Base-by-base conservation (phyloP, 1,139 yeast species). In the Zygotorulaspora mrakii region DNA sequence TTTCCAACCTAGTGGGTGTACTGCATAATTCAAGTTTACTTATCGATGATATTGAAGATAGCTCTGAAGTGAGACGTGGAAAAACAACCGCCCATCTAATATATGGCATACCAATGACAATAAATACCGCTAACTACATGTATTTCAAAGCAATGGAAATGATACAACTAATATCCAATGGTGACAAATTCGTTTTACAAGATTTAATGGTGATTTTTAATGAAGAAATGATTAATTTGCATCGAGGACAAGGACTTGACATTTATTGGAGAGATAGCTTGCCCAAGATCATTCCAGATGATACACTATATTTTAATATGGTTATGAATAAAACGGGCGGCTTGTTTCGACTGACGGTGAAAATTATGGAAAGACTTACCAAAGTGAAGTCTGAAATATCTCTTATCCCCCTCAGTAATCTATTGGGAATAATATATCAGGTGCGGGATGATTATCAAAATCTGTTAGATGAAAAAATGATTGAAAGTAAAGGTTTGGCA, bases 271-370 rank as follows among this genome's bases (percentile, higher is more conserved):
- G 96, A 47, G 96, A 88, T 47, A 65, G 70, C 13, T 54, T 73
- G 18, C 48, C 46, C 8, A 40, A 37, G 11, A 62, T 63, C 1
- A 70, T 87, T 30, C 96, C 96, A 0, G 65, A 70, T 1, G 83
- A 82, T 46, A 68, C 68, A 4, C 82, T 85, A 52, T 88, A 89
- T 57, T 61, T 79, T 28, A 70, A 71, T 33, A 89, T 89, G 96
- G 94, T 84, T 12, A 76, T 76, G 72, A 79, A 86, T 57, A 88
- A 88, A 57, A 88, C 96, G 0, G 95, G 95, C 1, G 96, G 96
- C 0, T 66, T 88, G 23, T 83, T 87, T 57, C 69, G 96, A 43
- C 66, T 88, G 28, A 79, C 91, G 0, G 77, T 82, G 3, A 66
- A 79, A 45, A 64, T 88, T 25, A 70, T 88, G 73, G 79, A 72